These are phyloP conservation scores for Pontederia crassipes DNA, from an alignment of 176 grass and related monocot species.

Conservation along the genomic window DNA sequence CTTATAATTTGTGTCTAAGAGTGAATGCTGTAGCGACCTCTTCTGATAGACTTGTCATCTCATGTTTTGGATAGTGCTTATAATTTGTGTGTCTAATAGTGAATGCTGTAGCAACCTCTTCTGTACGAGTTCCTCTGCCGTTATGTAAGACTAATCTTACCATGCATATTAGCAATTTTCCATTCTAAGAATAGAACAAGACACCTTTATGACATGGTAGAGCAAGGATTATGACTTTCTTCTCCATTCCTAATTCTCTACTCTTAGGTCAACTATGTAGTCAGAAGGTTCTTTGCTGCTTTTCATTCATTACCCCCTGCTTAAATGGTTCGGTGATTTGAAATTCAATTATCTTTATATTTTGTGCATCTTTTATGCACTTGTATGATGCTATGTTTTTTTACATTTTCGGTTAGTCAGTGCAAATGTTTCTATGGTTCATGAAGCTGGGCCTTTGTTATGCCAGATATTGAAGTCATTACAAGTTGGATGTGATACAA, in stretches of 20 bases:
- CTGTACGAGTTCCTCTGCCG: too few relatives aligned
- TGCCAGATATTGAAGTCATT: slow-evolving; percentile 28
- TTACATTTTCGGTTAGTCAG: slow-evolving; percentile 22
- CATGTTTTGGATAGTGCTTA: too few relatives aligned
- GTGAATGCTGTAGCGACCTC: too few relatives aligned
- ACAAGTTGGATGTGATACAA: slow-evolving; percentile 47
- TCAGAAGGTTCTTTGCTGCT: neutral
- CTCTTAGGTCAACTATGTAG: neutral
- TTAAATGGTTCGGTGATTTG: neutral
- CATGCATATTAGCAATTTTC: too few relatives aligned
- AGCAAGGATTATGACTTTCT: neutral
- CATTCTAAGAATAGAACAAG: neutral
- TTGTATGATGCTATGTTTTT: slow-evolving; percentile 4
- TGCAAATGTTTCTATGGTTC: slow-evolving; percentile 29
- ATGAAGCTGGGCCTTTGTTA: slow-evolving; percentile 33
- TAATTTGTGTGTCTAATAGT: too few relatives aligned
- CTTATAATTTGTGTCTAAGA: too few relatives aligned
- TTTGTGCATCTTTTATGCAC: neutral
- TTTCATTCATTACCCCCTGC: neutral
- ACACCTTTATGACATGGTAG: neutral
- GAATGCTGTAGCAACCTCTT: too few relatives aligned
- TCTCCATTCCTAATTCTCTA: neutral
- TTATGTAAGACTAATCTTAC: too few relatives aligned
- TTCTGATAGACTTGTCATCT: too few relatives aligned
- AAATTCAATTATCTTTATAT: neutral